Base-by-base conservation (phyloP, 495 filamentous ascomycete species). In the Cercophora newfieldiana region DNA sequence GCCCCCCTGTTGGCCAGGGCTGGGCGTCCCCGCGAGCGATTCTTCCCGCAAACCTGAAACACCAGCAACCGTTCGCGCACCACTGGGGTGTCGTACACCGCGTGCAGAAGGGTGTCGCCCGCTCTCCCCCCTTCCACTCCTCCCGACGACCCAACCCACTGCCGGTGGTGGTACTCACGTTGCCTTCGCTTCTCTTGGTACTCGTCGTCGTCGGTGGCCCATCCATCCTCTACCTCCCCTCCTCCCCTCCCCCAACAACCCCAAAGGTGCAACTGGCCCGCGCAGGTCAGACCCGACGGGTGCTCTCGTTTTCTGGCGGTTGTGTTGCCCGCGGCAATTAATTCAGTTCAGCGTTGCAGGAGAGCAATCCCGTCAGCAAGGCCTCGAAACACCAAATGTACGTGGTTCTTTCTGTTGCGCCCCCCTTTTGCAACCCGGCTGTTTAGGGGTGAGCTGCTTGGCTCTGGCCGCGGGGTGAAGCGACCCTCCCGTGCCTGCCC, bases 371-470 rank as follows among this genome's bases (percentile, higher is more conserved):
- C 53, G 66, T 59, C 64, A 61, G 69, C 51, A 59, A 73, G 60
- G 59, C 66, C 65, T 74, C 74, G 75, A 80, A 78, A 78, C 78
- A 63, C 71, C 68, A 75, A 75, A 67, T 69, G 76, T 76, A 77
- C 71, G 78, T 78, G 77, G 73, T 78, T 48, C 66, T 67, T 65
- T 63, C 62, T 62, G 28, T 47, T 66, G 63, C 47, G 50, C 57
- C 73, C 74, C 49, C 71, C 69, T 71, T 67, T 67, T 70, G 68
- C 62, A 61, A 72, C 68, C 67, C 70, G 71, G 71, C 69, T 73
- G 71, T 73, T 72, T 67, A 74, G 69, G 68, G 69, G 66, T 64
- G 51, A 69, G 68, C 67, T 59, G 67, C 68, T 70, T 71, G 68
- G 65, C 70, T 67, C 61, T 72, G 58, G 66, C 64, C 63, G 61